A percentile compares a stretch with the other conserved stretches of the same genome.
phyloP scores from a whole-genome alignment of 768 basidiomycete species.

The Mycena filopes region DNA sequence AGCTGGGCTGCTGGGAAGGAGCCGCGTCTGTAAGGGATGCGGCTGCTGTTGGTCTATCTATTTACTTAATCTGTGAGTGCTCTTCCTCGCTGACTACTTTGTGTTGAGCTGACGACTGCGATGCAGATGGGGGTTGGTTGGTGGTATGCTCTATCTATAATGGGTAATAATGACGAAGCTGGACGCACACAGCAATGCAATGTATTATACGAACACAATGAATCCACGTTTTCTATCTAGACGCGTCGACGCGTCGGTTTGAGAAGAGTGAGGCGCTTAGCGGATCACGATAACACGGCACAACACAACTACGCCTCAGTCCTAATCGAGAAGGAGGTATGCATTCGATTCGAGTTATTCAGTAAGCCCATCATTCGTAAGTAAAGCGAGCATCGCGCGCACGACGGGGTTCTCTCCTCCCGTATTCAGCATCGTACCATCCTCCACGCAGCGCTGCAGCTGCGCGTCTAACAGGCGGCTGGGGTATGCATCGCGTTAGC shows the following conservation, averaged over 20 bases:
- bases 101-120: too few species aligned
- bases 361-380: slow-evolving; percentile 36
- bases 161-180: slow-evolving; percentile 10
- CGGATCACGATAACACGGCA: neutral
- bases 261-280: neutral
- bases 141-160: too few species aligned
- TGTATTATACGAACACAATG: slow-evolving; percentile 23
- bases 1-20: slow-evolving; percentile 27
- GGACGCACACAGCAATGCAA: slow-evolving; percentile 11
- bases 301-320: neutral
- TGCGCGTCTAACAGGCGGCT: slow-evolving; percentile 71
- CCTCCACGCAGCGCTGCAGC: slow-evolving; percentile 67
- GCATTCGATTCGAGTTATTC: slow-evolving; percentile 5
- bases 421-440: slow-evolving; percentile 52
- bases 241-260: neutral
- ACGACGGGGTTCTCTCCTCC: slow-evolving; percentile 60
- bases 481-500: neutral
- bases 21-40: slow-evolving; percentile 20
- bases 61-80: slow-evolving; percentile 28
- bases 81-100: slow-evolving; percentile 4
- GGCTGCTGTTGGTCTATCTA: slow-evolving; percentile 7
- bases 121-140: slow-evolving; percentile 21
- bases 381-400: slow-evolving; percentile 38
- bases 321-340: slow-evolving; percentile 1
- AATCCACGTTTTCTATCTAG: slow-evolving; percentile 11